phyloP scores from a whole-genome alignment of 345 rosid genomes.

The Citrus glauca region DNA sequence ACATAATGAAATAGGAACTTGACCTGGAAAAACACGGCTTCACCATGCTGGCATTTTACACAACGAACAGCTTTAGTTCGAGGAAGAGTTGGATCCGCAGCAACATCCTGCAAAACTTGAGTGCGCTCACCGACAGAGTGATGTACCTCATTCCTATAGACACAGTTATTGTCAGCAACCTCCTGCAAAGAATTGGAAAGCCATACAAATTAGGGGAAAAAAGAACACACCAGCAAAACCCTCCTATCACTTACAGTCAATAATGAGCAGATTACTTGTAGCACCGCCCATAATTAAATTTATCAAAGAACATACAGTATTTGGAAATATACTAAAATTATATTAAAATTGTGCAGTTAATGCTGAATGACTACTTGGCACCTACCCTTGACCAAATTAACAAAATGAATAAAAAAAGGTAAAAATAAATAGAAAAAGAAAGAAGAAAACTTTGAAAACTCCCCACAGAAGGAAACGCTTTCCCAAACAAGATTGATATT shows the following conservation, averaged over 20 bases:
- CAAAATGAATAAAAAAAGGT: no score
- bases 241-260: neutral
- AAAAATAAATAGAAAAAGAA: neutral
- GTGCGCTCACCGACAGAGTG: slow-evolving; percentile 67
- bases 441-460: neutral
- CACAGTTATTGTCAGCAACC: slow-evolving; percentile 52
- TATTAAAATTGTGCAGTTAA: neutral
- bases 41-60: slow-evolving; percentile 42
- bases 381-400: neutral
- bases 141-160: slow-evolving; percentile 64
- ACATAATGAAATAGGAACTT: neutral
- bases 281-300: neutral
- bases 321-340: neutral
- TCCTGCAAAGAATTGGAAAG: slow-evolving; percentile 37
- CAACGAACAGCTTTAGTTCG: slow-evolving; percentile 65
- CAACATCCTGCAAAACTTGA: slow-evolving; percentile 62
- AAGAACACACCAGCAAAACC: neutral
- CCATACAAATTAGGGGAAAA: neutral
- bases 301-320: neutral
- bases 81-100: slow-evolving; percentile 82
- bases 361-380: neutral
- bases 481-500: neutral
- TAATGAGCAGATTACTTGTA: neutral
- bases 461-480: neutral
- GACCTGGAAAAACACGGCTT: slow-evolving; percentile 82